Base-by-base conservation (phyloP, 164 flowering plant genomes). In the Aristolochia contorta region DNA sequence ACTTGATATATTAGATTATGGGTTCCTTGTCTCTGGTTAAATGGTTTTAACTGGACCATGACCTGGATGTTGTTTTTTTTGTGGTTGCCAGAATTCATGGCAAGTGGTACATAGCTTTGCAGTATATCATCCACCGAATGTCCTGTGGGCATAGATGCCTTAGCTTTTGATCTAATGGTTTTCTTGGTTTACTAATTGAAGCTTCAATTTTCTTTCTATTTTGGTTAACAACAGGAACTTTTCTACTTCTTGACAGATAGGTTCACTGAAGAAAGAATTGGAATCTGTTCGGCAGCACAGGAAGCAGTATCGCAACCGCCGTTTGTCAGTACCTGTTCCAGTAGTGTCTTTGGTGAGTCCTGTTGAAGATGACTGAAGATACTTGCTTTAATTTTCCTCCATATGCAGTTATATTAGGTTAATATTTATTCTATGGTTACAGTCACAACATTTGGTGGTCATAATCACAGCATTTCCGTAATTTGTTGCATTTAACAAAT, bases 281-380 rank as follows among this genome's bases (percentile, higher is more conserved):
- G 96, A 92, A 70, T 79, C 96, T 60, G 98, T 92, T 71, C 75
- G 96, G 49, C 74, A 84, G 54, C 98, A 92, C 72, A 71, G 98
- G 60, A 83, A 79, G 73, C 98, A 84, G 71, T 92, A 89, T 65
- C 74, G 98, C 46, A 85, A 60, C 60, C 82, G 87, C 24, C 93
- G 98, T 43, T 16, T 65, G 56, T 72, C 96, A 67, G 95, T 89
- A 47, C 96, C 98, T 30, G 86, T 92, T 21, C 96, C 98, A 51
- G 96, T 87, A 25, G 96, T 92, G 15, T 92, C 98, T 48, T 74
- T 92, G 86, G 98, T 89, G 71, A 69, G 84, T 61, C 30, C 41
- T 25, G 6, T 2, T 49, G 19, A 20, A 20, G 58, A 27, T 14
- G 43, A 53, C 16, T 19, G 8, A 57, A n/a, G 49, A 16, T 37